Percentiles rank a stretch among this genome's conserved stretches.
These are phyloP conservation scores for Lenwebbia sp. DNA, from an alignment of 345 rosid species.

Conservation along the genomic window DNA sequence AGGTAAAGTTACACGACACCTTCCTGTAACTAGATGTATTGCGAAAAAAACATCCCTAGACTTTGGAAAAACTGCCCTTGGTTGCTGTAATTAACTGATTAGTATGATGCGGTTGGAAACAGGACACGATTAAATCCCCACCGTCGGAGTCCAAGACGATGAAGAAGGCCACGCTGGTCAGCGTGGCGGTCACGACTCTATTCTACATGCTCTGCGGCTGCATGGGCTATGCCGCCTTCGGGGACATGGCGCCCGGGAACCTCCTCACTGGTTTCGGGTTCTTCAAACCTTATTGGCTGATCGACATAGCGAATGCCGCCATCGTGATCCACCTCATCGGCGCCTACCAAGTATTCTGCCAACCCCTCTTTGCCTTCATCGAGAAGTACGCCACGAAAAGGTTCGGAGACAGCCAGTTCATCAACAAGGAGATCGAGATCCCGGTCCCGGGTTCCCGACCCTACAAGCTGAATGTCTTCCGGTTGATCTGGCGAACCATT, in stretches of 20 bases:
- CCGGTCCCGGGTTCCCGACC: constrained; percentile 32
- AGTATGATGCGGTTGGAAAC: neutral
- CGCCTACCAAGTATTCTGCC: constrained; percentile 92
- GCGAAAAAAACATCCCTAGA: neutral
- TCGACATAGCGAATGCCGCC: constrained; percentile 81
- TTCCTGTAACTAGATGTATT: neutral
- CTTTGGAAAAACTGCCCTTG: neutral
- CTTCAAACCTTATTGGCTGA: constrained; percentile 76
- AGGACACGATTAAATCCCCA: constrained; percentile 60
- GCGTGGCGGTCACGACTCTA: constrained; percentile 64
- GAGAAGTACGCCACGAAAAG: constrained; percentile 39
- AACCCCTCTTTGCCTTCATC: constrained; percentile 71
- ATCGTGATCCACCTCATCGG: constrained; percentile 76
- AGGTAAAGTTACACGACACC: constrained; percentile 20
- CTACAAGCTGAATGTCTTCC: constrained; percentile 52
- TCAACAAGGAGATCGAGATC: constrained; percentile 44
- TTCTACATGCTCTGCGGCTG: constrained; percentile 91
- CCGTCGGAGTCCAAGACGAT: constrained; percentile 72
- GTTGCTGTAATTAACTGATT: neutral
- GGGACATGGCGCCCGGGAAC: constrained; percentile 72
- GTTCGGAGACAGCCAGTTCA: constrained; percentile 51
- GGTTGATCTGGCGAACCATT: constrained; percentile 75
- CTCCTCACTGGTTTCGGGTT: constrained; percentile 78
- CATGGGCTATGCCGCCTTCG: constrained; percentile 87
- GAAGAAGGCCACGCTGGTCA: constrained; percentile 63